Conservation (phyloP, 2,329 filamentous ascomycete genomes). For the Dothistroma pini region DNA sequence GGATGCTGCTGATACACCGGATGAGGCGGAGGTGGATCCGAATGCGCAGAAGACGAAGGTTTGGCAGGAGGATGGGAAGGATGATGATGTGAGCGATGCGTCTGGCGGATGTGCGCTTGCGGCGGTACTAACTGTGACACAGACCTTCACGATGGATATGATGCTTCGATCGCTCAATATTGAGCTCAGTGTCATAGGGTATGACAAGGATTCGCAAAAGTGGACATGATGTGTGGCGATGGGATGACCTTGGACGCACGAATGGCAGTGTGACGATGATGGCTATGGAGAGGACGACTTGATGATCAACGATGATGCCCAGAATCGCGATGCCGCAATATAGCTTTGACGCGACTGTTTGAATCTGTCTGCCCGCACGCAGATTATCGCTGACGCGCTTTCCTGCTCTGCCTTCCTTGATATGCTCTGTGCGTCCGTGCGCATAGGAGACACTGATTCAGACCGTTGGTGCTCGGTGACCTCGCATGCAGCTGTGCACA, state of each 20-base stretch:
- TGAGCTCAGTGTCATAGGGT: conserved; percentile 60
- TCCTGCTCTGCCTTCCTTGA: too few relatives aligned
- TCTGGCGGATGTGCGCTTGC: background rate
- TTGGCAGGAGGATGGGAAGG: conserved; percentile 35
- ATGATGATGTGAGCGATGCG: conserved; percentile 39
- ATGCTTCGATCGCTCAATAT: conserved; percentile 66
- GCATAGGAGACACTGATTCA: too few relatives aligned
- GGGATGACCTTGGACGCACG: background rate
- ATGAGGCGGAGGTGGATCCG: conserved; percentile 38
- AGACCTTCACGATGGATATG: conserved; percentile 67
- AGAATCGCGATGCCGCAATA: background rate
- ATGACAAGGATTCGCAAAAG: conserved; percentile 53
- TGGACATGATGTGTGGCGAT: conserved; percentile 51
- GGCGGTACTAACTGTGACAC: conserved; percentile 3
- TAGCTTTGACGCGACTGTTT: background rate
- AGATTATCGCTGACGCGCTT: background rate
- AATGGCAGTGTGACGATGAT: background rate
- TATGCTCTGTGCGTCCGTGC: too few relatives aligned
- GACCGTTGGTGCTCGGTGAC: too few relatives aligned
- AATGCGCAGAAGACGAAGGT: conserved; percentile 34
- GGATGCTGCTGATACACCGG: conserved; percentile 32
- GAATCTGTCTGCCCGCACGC: background rate
- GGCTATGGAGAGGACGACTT: background rate
- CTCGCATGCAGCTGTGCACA: too few relatives aligned
- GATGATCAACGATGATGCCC: conserved; percentile 5